phyloP scores from a whole-genome alignment of 73 alveolate genomes.

The Symbiodinium pilosum region DNA sequence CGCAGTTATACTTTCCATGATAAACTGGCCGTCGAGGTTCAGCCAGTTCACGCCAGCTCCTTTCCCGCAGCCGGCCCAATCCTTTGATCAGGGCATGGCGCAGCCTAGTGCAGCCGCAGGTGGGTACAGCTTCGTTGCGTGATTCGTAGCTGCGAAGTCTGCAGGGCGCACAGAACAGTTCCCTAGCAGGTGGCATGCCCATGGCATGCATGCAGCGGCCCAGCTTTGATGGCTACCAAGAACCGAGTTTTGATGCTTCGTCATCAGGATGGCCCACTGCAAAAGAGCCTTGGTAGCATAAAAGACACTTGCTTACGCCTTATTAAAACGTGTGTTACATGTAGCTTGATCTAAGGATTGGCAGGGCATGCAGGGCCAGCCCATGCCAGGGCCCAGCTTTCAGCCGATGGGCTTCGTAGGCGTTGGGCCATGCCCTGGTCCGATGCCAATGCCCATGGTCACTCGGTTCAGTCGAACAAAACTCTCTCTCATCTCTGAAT shows the following conservation, averaged over 20 bases:
- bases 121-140: no score
- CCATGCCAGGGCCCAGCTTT: neutral
- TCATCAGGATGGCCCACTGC: slow-evolving; percentile 6
- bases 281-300: neutral
- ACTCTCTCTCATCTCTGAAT: no score
- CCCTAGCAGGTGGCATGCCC: neutral
- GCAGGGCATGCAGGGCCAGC: neutral
- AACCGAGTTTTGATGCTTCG: neutral
- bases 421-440: slow-evolving; percentile 1
- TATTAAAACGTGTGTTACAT: neutral
- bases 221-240: slow-evolving; percentile 1
- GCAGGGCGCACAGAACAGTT: no score
- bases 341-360: no score
- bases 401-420: slow-evolving; percentile 26
- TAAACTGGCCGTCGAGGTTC: neutral
- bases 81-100: slow-evolving; percentile 11
- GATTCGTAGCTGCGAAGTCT: no score
- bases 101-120: slow-evolving; percentile 14
- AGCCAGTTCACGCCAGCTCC: neutral
- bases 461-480: neutral
- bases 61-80: slow-evolving; percentile 1
- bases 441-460: slow-evolving; percentile 11
- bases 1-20: no score
- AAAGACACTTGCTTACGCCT: neutral
- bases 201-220: slow-evolving; percentile 29